phyloP scores from a whole-genome alignment of 2,329 filamentous ascomycete species.

The Emericellopsis atlantica region DNA sequence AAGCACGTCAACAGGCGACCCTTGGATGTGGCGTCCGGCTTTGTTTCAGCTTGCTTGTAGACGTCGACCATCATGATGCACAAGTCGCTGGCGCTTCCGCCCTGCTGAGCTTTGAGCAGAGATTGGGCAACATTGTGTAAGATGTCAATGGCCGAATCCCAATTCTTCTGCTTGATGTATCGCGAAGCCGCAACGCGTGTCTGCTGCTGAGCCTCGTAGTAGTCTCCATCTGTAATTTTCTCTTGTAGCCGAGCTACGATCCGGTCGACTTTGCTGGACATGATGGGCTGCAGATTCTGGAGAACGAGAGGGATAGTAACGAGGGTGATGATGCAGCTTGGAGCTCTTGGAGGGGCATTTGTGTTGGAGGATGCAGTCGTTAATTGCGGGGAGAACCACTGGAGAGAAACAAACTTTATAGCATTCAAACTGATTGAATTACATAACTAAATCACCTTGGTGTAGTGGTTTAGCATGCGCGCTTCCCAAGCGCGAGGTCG shows the following conservation, averaged over 20 bases:
- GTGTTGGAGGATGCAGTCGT: too few relatives aligned
- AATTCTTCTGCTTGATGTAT: slow-evolving; percentile 82
- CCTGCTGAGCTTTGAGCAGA: slow-evolving; percentile 83
- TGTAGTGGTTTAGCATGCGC: too few relatives aligned
- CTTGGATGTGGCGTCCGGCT: slow-evolving; percentile 61
- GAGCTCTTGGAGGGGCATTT: too few relatives aligned
- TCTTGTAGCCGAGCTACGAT: slow-evolving; percentile 60
- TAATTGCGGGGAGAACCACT: too few relatives aligned
- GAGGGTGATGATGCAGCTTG: neutral
- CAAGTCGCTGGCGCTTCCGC: slow-evolving; percentile 83
- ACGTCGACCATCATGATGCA: slow-evolving; percentile 81
- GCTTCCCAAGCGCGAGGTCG: too few relatives aligned
- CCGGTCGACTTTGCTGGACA: slow-evolving; percentile 27
- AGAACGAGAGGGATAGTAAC: neutral
- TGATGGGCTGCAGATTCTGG: slow-evolving; percentile 6
- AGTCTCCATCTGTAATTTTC: slow-evolving; percentile 83
- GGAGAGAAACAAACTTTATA: too few relatives aligned
- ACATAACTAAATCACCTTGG: too few relatives aligned
- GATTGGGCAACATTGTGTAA: slow-evolving; percentile 74
- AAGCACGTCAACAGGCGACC: slow-evolving; percentile 67
- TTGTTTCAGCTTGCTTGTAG: slow-evolving; percentile 75
- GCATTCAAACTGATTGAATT: too few relatives aligned
- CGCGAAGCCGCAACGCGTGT: slow-evolving; percentile 89
- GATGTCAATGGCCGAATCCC: slow-evolving; percentile 74
- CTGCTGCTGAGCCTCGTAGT: slow-evolving; percentile 98